Percentiles rank a stretch among this genome's conserved stretches.
phyloP scores from a whole-genome alignment of 1,284 basidiomycete genomes.

The Sporisorium iseilematis-ciliati region DNA sequence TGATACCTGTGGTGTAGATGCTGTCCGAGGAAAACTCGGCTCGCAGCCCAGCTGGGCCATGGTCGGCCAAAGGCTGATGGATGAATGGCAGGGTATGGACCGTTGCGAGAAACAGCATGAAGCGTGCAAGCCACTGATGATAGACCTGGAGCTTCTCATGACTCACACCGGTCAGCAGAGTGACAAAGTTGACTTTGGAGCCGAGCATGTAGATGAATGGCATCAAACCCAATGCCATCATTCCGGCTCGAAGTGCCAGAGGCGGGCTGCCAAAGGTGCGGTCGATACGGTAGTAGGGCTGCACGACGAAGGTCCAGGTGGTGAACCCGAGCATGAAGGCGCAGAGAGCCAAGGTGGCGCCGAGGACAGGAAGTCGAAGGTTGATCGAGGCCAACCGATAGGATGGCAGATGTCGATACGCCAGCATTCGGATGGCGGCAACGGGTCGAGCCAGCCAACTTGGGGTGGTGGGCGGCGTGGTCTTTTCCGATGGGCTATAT shows the following conservation, averaged over 20 bases:
- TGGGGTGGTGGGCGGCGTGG: background rate
- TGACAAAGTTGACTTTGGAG: slow-evolving; percentile 64
- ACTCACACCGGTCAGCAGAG: slow-evolving; percentile 56
- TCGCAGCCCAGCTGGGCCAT: slow-evolving; percentile 44
- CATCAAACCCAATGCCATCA: slow-evolving; percentile 60
- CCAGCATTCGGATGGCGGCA: slow-evolving; percentile 29
- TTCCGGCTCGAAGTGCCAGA: slow-evolving; percentile 58
- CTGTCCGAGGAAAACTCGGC: slow-evolving; percentile 43
- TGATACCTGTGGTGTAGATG: slow-evolving; percentile 59
- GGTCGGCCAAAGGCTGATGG: slow-evolving; percentile 50
- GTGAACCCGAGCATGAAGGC: slow-evolving; percentile 52
- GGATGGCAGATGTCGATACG: slow-evolving; percentile 30
- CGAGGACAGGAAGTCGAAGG: slow-evolving; percentile 44
- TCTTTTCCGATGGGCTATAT: background rate
- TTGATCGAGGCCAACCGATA: slow-evolving; percentile 35
- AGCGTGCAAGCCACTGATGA: slow-evolving; percentile 62
- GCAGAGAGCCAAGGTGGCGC: slow-evolving; percentile 35
- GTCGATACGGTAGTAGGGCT: slow-evolving; percentile 57
- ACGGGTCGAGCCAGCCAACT: slow-evolving; percentile 9
- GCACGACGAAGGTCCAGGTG: slow-evolving; percentile 50
- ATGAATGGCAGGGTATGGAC: slow-evolving; percentile 65
- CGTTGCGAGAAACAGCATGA: slow-evolving; percentile 61
- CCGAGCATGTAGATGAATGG: slow-evolving; percentile 61
- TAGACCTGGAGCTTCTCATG: slow-evolving; percentile 64
- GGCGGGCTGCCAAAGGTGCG: slow-evolving; percentile 56